Evolutionary conservation across 495 filamentous ascomycete genomes (phyloP), one percentile per base, ranked within the genome.

Genomic region (Aspergillus heteromorphus): DNA sequence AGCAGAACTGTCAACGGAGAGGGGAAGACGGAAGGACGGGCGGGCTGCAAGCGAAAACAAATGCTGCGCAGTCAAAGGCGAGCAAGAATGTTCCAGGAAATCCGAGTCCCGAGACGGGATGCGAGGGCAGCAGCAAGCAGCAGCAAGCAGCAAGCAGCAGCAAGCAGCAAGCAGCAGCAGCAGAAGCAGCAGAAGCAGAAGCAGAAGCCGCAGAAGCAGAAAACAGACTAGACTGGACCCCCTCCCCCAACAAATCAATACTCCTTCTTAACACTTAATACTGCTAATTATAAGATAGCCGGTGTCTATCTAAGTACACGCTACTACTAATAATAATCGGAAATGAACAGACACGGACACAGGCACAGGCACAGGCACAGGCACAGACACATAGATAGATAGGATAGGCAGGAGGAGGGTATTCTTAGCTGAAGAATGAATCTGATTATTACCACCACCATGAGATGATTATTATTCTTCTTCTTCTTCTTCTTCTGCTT

Each of bases 1-100:
- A 49, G 55, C 58, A 67, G 58, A 56, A 60, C 55, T 62, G 58
- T 30, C 56, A 54, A 58, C 50, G 54, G 57, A 47, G 53, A 50
- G 45, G 17, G 45, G 29, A 36, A 50, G 42, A 47, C 40, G 52
- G 58, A 40, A 31, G 40, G 6, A 43, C n/a, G 6, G 21, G 4
- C 29, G 5, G 16, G 29, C 55, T 61, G 59, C 48, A 63, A 57
- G 60, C 60, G 53, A 63, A 58, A 42, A 49, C 48, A 54, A 43
- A 40, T 29, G 25, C 23, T 27, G 23, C 7, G 23, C 23, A 27
- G 23, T 27, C 23, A 11, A 17, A 54, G 25, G 21, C 13, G 36
- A 41, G 41, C 55, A 60, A 27, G 31, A 31, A 47, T 53, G 42
- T 47, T 13, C 43, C 20, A 43, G 17, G 38, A 42, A 21, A 51